These are phyloP conservation scores for Suillus americanus DNA, from an alignment of 768 basidiomycete species.

Conservation along the genomic window DNA sequence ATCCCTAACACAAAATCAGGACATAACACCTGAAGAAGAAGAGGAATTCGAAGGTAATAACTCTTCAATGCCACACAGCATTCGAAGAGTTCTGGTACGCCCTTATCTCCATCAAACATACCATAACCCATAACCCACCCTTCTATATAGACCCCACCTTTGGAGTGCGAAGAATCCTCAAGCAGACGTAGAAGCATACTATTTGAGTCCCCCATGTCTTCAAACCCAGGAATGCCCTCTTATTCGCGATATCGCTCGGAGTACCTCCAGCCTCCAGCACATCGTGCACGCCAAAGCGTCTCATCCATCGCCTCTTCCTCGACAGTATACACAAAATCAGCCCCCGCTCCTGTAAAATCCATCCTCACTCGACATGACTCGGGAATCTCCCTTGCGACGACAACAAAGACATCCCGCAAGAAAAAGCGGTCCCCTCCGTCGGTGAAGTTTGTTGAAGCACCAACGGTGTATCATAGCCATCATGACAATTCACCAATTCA, in stretches of 20 bases:
- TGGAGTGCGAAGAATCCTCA: constrained; percentile 10
- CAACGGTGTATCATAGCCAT: constrained; percentile 53
- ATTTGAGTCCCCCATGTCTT: constrained; percentile 19
- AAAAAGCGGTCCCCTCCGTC: constrained; percentile 41
- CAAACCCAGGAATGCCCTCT: constrained; percentile 2
- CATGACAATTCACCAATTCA: constrained; percentile 28
- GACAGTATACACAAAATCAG: constrained; percentile 25
- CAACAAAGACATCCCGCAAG: constrained; percentile 25
- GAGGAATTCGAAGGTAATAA: constrained; percentile 23
- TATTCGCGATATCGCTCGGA: constrained; percentile 20
- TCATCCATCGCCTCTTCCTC: constrained; percentile 40
- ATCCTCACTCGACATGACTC: constrained; percentile 56
- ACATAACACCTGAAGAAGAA: constrained; percentile 29
- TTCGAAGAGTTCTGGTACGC: constrained; percentile 30
- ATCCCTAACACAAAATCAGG: constrained; percentile 26
- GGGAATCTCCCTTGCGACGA: constrained; percentile 43
- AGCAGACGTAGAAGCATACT: constrained; percentile 28
- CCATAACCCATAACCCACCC: neutral
- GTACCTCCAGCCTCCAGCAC: constrained; percentile 18
- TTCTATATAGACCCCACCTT: constrained; percentile 23
- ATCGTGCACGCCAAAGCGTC: constrained; percentile 34
- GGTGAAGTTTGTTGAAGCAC: constrained; percentile 70
- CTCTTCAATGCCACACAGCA: constrained; percentile 27
- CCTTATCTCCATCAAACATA: constrained; percentile 2
- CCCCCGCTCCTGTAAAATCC: constrained; percentile 47